Evolutionary conservation across 345 rosid genomes (phyloP), one percentile per base, ranked within the genome.

Genomic region (Viola odorata): DNA sequence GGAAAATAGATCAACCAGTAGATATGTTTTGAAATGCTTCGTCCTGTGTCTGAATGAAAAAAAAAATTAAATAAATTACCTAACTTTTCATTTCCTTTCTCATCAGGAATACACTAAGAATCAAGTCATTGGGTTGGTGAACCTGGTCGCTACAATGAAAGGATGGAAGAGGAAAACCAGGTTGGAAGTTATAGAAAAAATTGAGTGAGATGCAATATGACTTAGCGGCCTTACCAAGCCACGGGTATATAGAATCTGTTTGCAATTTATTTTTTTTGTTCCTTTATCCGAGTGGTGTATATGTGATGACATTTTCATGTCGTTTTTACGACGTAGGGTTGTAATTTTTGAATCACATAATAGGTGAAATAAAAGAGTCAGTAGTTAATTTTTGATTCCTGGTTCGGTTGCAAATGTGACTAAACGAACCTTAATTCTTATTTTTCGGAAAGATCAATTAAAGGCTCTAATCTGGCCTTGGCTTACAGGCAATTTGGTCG

Each of bases 81-180:
- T 10, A 1, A 8, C 55, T 23, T 5, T 17, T 17, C 3, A 9
- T 23, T 4, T 12, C 63, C 7, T 37, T 57, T 45, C 23, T 13
- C 12, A 66, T 65, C 90, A 90, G 97, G 97, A 91, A 71, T 91
- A 80, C 78, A 86, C 75, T 17, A 88, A 85, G 75, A 80, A 42
- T 61, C 99, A 95, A 62, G 78, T 95, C 14, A 67, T 80, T 15
- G 96, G 97, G 66, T 75, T 95, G 71, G 66, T 95, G 72, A 95
- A 86, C 79, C 84, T 91, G 8, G 97, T 95, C 16, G 96, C 99
- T 6, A 45, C 89, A 12, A 85, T 95, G 98, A 86, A 86, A 78
- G 82, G 98, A 40, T 95, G 99, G 99, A 95, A 86, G 82, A 91
- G 98, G 73, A 91, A 88, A 84, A 80, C 83, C 11, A 80, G 95